Percentiles rank a stretch among this genome's conserved stretches.
Evolutionary conservation across 345 rosid species (phyloP).

Genomic region (Mallotus nudiflorus): DNA sequence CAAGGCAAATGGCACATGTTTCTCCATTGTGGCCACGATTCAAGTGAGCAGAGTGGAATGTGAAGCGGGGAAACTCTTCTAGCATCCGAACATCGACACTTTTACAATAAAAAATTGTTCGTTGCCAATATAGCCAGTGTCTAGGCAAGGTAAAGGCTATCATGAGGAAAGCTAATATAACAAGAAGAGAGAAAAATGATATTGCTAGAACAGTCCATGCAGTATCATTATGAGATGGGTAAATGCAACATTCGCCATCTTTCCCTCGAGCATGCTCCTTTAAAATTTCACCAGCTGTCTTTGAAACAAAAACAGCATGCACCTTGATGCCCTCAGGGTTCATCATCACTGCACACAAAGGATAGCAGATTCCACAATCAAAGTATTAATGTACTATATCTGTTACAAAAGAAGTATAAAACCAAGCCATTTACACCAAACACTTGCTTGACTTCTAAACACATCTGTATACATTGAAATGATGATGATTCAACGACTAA

Average conservation of each 20-base stretch:
- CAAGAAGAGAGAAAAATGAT: constrained; percentile 47
- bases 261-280: constrained; percentile 45
- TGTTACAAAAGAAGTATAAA: too few species aligned
- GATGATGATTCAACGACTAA: too few species aligned
- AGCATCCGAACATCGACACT: constrained; percentile 46
- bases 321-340: constrained; percentile 44
- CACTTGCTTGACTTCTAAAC: too few species aligned
- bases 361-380: neutral
- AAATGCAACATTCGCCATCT: constrained; percentile 61
- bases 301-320: constrained; percentile 62
- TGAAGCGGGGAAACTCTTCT: constrained; percentile 50
- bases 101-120: constrained; percentile 16
- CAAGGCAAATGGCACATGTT: constrained; percentile 75
- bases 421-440: too few species aligned
- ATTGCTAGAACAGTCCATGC: constrained; percentile 67
- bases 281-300: constrained; percentile 49
- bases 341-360: constrained; percentile 58
- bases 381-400: too few species aligned
- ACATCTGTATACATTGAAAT: too few species aligned
- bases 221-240: constrained; percentile 31
- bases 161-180: constrained; percentile 45
- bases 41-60: constrained; percentile 38
- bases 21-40: constrained; percentile 39
- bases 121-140: constrained; percentile 48
- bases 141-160: constrained; percentile 48